These are phyloP conservation scores for Clonostachys solani DNA, from an alignment of 2,329 filamentous ascomycete genomes.

Conservation along the genomic window DNA sequence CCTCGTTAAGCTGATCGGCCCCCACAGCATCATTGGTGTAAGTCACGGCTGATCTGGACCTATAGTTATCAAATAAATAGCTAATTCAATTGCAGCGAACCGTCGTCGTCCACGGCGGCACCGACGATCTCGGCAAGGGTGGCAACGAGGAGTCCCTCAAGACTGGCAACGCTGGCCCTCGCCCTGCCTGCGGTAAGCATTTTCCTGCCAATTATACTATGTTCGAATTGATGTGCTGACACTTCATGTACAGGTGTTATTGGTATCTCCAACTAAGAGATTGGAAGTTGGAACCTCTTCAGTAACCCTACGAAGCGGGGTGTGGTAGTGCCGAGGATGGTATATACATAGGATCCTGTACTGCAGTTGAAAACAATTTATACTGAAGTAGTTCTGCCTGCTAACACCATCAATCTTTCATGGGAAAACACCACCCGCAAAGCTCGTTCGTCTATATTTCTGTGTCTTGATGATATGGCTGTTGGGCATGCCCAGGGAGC, in stretches of 20 bases:
- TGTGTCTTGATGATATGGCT: too few relatives aligned
- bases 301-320: too few relatives aligned
- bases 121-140: slow-evolving; percentile 93
- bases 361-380: too few relatives aligned
- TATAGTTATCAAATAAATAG: too few relatives aligned
- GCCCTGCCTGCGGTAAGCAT: slow-evolving; percentile 85
- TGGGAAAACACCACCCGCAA: too few relatives aligned
- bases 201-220: neutral
- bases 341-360: too few relatives aligned
- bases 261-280: slow-evolving; percentile 58
- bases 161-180: slow-evolving; percentile 91
- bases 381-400: too few relatives aligned
- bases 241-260: slow-evolving; percentile 67
- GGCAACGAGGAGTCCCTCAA: slow-evolving; percentile 93
- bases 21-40: slow-evolving; percentile 92
- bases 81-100: slow-evolving; percentile 61
- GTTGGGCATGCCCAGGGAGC: too few relatives aligned
- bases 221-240: neutral
- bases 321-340: too few relatives aligned
- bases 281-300: too few relatives aligned
- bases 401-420: too few relatives aligned
- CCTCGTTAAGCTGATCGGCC: slow-evolving; percentile 91
- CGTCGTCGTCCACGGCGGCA: slow-evolving; percentile 89
- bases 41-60: slow-evolving; percentile 15
- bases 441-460: too few relatives aligned